A percentile compares a stretch with the other conserved stretches of the same genome.
Evolutionary conservation across 2,329 filamentous ascomycete species (phyloP).

Genomic region (Phyllosticta paracitricarpa): DNA sequence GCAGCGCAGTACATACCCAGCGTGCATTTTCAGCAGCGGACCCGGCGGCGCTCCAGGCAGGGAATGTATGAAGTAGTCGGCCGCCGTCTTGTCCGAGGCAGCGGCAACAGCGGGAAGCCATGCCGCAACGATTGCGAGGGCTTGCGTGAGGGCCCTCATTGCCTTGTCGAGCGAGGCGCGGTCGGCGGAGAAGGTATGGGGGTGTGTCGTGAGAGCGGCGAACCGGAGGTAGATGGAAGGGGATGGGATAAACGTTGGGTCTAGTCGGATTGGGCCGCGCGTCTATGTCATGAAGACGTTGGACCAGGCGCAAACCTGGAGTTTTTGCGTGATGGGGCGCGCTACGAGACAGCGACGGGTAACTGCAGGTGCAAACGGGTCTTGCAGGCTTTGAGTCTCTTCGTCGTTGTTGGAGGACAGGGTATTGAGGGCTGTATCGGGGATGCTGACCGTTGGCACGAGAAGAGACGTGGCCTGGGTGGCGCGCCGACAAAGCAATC

Average conservation of each 20-base stretch:
- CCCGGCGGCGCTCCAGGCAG: constrained; percentile 76
- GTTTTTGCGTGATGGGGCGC: constrained; percentile 18
- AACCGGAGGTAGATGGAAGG: constrained; percentile 13
- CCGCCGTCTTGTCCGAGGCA: constrained; percentile 49
- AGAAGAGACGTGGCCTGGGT: constrained; percentile 13
- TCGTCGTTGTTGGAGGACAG: not conserved
- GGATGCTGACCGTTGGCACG: constrained; percentile 1
- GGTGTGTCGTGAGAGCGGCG: constrained; percentile 11
- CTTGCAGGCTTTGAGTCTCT: not conserved
- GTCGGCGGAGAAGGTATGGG: constrained; percentile 15
- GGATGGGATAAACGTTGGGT: constrained; percentile 12
- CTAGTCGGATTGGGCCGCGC: constrained; percentile 14
- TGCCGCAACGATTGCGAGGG: constrained; percentile 22
- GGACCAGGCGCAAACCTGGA: constrained; percentile 1
- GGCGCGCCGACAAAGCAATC: constrained; percentile 3
- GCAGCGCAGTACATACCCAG: constrained; percentile 57
- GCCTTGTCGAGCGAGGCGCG: constrained; percentile 15
- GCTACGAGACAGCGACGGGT: constrained; percentile 20
- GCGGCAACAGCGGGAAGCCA: constrained; percentile 19
- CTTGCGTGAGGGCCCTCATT: constrained; percentile 24
- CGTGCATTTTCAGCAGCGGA: constrained; percentile 89
- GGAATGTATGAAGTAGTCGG: constrained; percentile 81
- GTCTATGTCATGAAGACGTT: constrained; percentile 26
- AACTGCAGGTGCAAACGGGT: constrained; percentile 9
- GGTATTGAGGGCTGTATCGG: constrained; percentile 3